Evolutionary conservation across 805 yeast species (phyloP).

Genomic region (Saccharomycopsis guyanensis): DNA sequence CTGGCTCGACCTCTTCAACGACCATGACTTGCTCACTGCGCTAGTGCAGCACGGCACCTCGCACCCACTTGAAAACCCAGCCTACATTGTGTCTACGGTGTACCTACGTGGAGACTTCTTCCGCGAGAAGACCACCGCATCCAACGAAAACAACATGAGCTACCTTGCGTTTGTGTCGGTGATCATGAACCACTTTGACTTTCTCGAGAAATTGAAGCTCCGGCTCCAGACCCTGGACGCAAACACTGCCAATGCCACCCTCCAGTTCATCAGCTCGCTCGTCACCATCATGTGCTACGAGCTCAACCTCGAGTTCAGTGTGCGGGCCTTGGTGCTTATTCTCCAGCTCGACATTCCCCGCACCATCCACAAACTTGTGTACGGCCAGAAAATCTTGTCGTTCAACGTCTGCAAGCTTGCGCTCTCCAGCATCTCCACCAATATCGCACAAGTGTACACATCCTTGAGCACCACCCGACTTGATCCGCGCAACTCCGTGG

Average conservation of each 20-base stretch:
- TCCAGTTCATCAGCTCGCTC: slow-evolving; percentile 7
- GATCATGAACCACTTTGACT: neutral
- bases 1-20: slow-evolving; percentile 13
- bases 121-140: slow-evolving; percentile 5
- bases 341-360: slow-evolving; percentile 1
- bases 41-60: slow-evolving; percentile 7
- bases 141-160: slow-evolving; percentile 10
- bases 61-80: slow-evolving; percentile 4
- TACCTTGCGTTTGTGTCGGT: slow-evolving; percentile 6
- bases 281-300: slow-evolving; percentile 1
- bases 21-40: slow-evolving; percentile 5
- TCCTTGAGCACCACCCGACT: neutral
- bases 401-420: slow-evolving; percentile 3
- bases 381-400: slow-evolving; percentile 4
- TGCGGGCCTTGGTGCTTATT: neutral
- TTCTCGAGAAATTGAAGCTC: neutral
- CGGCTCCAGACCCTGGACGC: slow-evolving; percentile 8
- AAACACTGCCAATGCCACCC: slow-evolving; percentile 1
- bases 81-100: slow-evolving; percentile 8
- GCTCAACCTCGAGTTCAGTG: neutral
- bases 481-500: neutral
- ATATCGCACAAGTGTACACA: neutral
- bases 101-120: slow-evolving; percentile 19
- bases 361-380: slow-evolving; percentile 3
- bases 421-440: neutral